Conservation (phyloP, 2,329 filamentous ascomycete genomes). For the Aspergillus oerlinghausenensis region DNA sequence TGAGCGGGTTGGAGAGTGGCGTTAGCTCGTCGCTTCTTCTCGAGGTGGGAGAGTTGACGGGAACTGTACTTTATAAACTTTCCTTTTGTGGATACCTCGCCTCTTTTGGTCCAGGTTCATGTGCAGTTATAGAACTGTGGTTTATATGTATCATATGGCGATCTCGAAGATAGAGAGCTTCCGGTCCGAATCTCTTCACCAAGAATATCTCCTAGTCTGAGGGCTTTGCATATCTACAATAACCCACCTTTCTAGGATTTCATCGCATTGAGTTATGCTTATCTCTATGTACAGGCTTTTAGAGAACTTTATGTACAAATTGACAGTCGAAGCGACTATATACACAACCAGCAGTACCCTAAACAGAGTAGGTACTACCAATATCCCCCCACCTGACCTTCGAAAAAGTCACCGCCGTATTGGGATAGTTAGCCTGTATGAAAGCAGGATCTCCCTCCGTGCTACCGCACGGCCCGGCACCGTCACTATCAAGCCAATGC, state of each 20-base stretch:
- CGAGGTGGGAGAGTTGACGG: neutral
- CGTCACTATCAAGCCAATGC: constrained; percentile 54
- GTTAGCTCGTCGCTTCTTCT: neutral
- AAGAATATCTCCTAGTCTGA: neutral
- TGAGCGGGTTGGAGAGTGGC: constrained; percentile 31
- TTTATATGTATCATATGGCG: neutral
- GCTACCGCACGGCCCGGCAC: constrained; percentile 51
- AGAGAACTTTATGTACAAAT: neutral
- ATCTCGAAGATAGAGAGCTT: neutral
- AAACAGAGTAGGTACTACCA: constrained; percentile 44
- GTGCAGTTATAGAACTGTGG: neutral
- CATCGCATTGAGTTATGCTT: neutral
- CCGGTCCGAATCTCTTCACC: neutral
- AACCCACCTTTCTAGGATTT: neutral
- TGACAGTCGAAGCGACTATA: neutral
- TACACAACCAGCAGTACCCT: neutral
- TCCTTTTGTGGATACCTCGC: neutral
- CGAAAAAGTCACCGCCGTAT: constrained; percentile 51
- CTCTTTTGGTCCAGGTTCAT: neutral
- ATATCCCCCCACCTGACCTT: constrained; percentile 60
- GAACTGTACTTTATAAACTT: neutral
- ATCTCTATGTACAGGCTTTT: neutral
- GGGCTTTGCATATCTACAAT: too few relatives aligned
- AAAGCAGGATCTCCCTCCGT: constrained; percentile 50
- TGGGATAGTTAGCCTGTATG: constrained; percentile 45